A percentile compares a stretch with the other conserved stretches of the same genome.
phyloP scores from a whole-genome alignment of 257 asterid species.

The Prunella vulgaris region DNA sequence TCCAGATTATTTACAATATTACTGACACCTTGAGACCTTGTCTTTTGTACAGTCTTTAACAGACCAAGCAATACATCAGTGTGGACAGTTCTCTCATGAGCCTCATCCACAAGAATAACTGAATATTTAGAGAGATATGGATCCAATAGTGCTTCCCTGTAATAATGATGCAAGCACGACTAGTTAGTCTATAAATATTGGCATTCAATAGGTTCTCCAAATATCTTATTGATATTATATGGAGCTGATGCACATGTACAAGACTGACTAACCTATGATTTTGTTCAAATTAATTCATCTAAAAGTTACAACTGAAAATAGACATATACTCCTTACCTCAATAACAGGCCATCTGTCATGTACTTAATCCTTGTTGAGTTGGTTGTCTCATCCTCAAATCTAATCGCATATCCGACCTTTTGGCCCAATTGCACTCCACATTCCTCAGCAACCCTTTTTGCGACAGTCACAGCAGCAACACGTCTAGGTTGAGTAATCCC shows the following conservation, averaged over 20 bases:
- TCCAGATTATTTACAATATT: slow-evolving; percentile 25
- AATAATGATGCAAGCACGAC: slow-evolving; percentile 21
- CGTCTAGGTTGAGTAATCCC: slow-evolving; percentile 98
- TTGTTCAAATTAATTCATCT: neutral
- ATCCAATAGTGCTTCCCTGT: slow-evolving; percentile 92
- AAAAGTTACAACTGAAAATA: slow-evolving; percentile 10
- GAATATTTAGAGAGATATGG: slow-evolving; percentile 85
- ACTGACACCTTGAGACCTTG: slow-evolving; percentile 48
- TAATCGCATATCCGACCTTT: slow-evolving; percentile 86
- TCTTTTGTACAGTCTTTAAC: slow-evolving; percentile 74
- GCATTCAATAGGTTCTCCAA: neutral
- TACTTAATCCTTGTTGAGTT: slow-evolving; percentile 75
- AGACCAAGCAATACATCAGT: slow-evolving; percentile 95
- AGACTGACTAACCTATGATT: neutral
- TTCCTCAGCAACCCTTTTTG: slow-evolving; percentile 95
- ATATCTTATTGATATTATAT: neutral
- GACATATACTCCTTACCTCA: slow-evolving; percentile 49
- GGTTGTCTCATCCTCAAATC: slow-evolving; percentile 90
- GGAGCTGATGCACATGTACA: neutral
- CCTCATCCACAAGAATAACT: slow-evolving; percentile 92
- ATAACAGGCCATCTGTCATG: slow-evolving; percentile 93
- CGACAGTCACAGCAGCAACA: slow-evolving; percentile 95
- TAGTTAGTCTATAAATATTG: neutral
- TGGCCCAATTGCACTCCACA: slow-evolving; percentile 74
- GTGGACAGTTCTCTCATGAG: slow-evolving; percentile 97